Percentiles rank a stretch among this genome's conserved stretches.
phyloP scores from a whole-genome alignment of 2,329 filamentous ascomycete genomes.

The Chlorencoelia australis region DNA sequence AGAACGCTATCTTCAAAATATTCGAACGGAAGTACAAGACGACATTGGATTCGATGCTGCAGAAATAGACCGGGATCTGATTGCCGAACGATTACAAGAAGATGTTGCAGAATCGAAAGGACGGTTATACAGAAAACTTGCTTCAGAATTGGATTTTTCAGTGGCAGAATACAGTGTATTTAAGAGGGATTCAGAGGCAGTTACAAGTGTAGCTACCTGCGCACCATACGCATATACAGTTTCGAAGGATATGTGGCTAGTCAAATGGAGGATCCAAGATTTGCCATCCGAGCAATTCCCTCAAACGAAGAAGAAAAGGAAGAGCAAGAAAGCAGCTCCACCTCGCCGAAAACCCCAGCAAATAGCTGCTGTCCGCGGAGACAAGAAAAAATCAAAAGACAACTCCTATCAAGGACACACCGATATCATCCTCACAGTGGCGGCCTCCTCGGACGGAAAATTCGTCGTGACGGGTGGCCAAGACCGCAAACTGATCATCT shows the following conservation, averaged over 20 bases:
- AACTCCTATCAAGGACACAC: slow-evolving; percentile 67
- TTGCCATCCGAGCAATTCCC: slow-evolving; percentile 49
- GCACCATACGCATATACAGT: slow-evolving; percentile 79
- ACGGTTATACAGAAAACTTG: slow-evolving; percentile 73
- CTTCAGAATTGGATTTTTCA: slow-evolving; percentile 59
- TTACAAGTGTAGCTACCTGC: slow-evolving; percentile 72
- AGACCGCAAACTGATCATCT: slow-evolving; percentile 77
- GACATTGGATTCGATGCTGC: slow-evolving; percentile 85
- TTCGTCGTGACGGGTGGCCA: slow-evolving; percentile 84
- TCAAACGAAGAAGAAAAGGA: slow-evolving; percentile 39
- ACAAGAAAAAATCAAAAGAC: slow-evolving; percentile 49
- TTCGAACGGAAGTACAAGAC: slow-evolving; percentile 66
- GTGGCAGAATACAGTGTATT: slow-evolving; percentile 61
- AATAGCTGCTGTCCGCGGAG: slow-evolving; percentile 52
- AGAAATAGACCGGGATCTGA: slow-evolving; percentile 84
- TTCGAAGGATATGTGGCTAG: slow-evolving; percentile 72
- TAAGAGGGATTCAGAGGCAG: slow-evolving; percentile 64
- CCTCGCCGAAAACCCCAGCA: slow-evolving; percentile 53
- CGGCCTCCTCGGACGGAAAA: slow-evolving; percentile 79
- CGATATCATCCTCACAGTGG: slow-evolving; percentile 70
- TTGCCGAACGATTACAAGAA: slow-evolving; percentile 82
- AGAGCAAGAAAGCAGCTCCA: slow-evolving; percentile 46
- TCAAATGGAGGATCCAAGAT: slow-evolving; percentile 80
- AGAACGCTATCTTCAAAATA: slow-evolving; percentile 86
- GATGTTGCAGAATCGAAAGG: slow-evolving; percentile 90